Evolutionary conservation across 176 grass and related monocot species (phyloP), one percentile per base, ranked within the genome.

Genomic region (Aechmea fasciata): DNA sequence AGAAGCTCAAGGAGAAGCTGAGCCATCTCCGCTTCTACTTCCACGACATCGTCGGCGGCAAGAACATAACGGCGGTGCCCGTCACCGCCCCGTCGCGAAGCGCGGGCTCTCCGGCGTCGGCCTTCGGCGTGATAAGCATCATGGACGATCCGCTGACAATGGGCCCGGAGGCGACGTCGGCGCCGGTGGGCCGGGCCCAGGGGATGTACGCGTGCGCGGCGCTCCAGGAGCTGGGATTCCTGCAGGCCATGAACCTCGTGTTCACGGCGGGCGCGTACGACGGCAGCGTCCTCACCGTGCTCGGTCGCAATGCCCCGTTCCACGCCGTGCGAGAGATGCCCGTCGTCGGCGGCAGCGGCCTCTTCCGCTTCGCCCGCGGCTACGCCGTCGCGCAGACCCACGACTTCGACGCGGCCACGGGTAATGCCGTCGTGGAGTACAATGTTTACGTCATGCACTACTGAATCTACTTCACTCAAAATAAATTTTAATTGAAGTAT

Each of bases 11-110:
- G 57, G 67, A 73, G 26, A 69, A 72, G 68, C 55, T 59, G 61
- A 87, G 79, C 1, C 91, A 96, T 76, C 77, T 96, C 10, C 87
- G 85, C 80, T 96, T 96, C 81, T 96, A 57, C 84, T 90, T 96
- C 79, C 91, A 96, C 70, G 91, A 96, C 75, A 87, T 85, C 54
- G 51, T 86, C 74, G 84, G 83, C 64, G 86, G 86, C 13, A 67
- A 73, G 17, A 86, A 85, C 1, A 77, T 80, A 11, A 76, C 90
- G 28, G 64, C 83, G 11, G 70, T 87, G 67, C 29, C 50, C 0
- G 74, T 88, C 5, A 57, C 68, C 71, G 24, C n/a, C 0, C 78
- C 86, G 19, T 59, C 81, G 1, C 10, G 52, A 18, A 7, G 74
- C 1, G 41, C 83, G 13, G 9, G 74, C 0, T n/a, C 80, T 12